Evolutionary conservation across 2,329 filamentous ascomycete species (phyloP).

Genomic region (Cladorrhinum sp.): DNA sequence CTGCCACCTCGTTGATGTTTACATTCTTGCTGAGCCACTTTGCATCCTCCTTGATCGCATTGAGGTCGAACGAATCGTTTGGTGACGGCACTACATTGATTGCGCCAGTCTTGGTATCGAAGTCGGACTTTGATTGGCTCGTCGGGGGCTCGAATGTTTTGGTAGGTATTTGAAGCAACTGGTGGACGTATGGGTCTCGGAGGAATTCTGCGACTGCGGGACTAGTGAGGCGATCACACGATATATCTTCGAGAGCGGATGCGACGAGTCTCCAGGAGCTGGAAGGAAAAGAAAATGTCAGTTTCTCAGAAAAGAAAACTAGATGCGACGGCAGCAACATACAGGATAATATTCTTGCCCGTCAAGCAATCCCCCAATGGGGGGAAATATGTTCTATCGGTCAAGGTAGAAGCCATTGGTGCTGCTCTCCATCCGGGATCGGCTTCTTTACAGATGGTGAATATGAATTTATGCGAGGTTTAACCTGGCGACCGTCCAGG

Average conservation of each 20-base stretch:
- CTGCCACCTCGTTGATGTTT: conserved; percentile 75
- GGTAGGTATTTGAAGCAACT: conserved; percentile 66
- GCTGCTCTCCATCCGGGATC: conserved; percentile 45
- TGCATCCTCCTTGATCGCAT: conserved; percentile 78
- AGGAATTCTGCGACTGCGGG: conserved; percentile 65
- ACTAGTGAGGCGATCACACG: conserved; percentile 52
- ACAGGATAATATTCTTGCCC: conserved; percentile 78
- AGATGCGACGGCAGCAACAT: conserved; percentile 37
- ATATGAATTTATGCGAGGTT: conserved; percentile 2
- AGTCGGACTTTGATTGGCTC: conserved; percentile 63
- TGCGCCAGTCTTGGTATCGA: conserved; percentile 81
- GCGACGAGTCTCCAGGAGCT: conserved; percentile 63
- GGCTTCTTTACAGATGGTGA: neutral
- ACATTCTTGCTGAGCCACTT: conserved; percentile 79
- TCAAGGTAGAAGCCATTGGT: conserved; percentile 65
- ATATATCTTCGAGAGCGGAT: conserved; percentile 54
- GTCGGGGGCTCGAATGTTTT: conserved; percentile 64
- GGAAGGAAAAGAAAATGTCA: conserved; percentile 12
- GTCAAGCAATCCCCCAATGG: conserved; percentile 81
- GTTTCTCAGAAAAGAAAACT: neutral
- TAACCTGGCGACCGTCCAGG: conserved; percentile 7
- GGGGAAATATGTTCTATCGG: conserved; percentile 73
- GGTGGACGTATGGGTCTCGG: conserved; percentile 63
- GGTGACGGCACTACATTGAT: conserved; percentile 74
- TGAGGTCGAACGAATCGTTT: conserved; percentile 67